Evolutionary conservation across 2,329 filamentous ascomycete genomes (phyloP), one percentile per base, ranked within the genome.

Genomic region (Colletotrichum sp.): DNA sequence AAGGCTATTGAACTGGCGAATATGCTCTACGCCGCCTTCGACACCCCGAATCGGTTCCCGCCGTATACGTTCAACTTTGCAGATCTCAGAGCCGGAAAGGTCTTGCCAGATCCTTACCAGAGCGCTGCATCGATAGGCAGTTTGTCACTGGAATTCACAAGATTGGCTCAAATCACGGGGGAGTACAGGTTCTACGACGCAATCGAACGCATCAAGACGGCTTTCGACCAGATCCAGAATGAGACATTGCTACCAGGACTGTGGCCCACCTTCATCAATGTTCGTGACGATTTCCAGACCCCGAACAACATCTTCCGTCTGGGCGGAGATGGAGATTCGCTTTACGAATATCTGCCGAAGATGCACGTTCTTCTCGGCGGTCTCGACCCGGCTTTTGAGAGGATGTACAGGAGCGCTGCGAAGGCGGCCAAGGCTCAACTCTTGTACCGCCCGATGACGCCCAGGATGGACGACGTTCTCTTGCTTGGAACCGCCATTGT

Each of bases 181-280:
- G 89, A 96, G 74, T 84, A 89, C 34, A 95, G 94, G 79, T 96
- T 95, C 84, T 95, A 93, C 81, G 93, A 94, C 81, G 94, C 93
- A 6, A 88, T 94, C 75, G 90, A 92, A 43, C 88, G 91, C 15
- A 91, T 96, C 74, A 95, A 93, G 78, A 88, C 94, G 73, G 87
- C 92, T 18, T 89, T 96, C 76, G 89, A 93, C 73, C 84, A 86
- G 7, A 89, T 90, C 70, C 94, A 96, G 84, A 89, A 91, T 76
- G 84, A 88, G 15, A 96, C 94, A 0, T 87, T 85, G 16, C 82
- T 96, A 2, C 94, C 94, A 0, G 94, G 94, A 0, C 87, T 96
- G 83, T 96, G 94, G 93, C 94, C 94, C 2, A 88, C 91, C 58
- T 87, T 85, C 70, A 84, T 95, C 15, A 92, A 93, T 80, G 91